Base-by-base conservation (phyloP, 2,329 filamentous ascomycete genomes). In the Biscogniauxia marginata region DNA sequence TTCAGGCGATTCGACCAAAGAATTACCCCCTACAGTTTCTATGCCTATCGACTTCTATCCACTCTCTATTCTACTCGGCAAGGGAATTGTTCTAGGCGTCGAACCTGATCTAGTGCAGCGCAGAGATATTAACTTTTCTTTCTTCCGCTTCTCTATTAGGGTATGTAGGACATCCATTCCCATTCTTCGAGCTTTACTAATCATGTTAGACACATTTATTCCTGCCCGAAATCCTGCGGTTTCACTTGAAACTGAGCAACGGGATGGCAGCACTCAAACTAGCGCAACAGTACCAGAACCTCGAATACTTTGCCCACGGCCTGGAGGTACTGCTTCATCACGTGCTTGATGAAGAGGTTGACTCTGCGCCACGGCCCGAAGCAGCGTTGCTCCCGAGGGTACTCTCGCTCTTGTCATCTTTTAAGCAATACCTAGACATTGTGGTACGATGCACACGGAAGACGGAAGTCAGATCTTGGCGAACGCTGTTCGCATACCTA, bases 361-460 rank as follows among this genome's bases (percentile, higher is more conserved):
- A 98, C 58, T 79, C 83, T 0, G 79, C 80, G 4, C 85, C 85
- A 1, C 75, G 79, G 13, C 84, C 85, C 0, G 85, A 87, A 61
- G 79, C 85, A 71, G 78, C 88, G 65, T 74, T 89, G 63, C 69
- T 93, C 67, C 82, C 85, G 66, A 74, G 86, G 3, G 84, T 87
- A 1, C 71, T 87, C 20, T 87, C 84, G 0, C 78, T 87, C 7
- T 71, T 87, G 55, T 89, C 89, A 0, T 90, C 87, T 1, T 89
- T 91, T 72, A 88, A 87, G 54, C 85, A 91, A 56, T 99, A 97
- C 68, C 85, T 98, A 16, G 93, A 98, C 67, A 95, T 98, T 56
- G 88, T 99, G 21, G 89, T 99, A 19, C 95, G 96, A 74, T 99
- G 95, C 74, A 97, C 95, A 1, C 88, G 95, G 53, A 99, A 99